Evolutionary conservation across 139 green algal genomes (phyloP).

Genomic region (Asterochloris erici): DNA sequence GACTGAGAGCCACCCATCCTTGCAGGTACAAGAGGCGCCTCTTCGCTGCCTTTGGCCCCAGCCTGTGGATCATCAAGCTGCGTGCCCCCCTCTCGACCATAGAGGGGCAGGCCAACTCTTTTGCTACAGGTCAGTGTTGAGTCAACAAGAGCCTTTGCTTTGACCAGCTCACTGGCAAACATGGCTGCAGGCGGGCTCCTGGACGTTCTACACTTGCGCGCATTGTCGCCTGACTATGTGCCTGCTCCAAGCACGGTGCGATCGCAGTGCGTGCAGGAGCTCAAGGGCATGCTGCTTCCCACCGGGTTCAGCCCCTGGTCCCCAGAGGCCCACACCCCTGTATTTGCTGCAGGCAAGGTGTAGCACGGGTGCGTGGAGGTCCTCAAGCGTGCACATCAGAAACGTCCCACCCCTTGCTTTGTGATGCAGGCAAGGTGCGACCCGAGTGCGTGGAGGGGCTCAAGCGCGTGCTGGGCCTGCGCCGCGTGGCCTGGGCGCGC

Average conservation of each 20-base stretch:
- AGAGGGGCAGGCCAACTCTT: constrained; percentile 44
- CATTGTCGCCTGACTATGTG: no score
- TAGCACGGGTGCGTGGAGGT: constrained; percentile 38
- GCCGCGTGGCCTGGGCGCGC: constrained; percentile 14
- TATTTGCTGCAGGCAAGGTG: constrained; percentile 33
- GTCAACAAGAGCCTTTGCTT: not conserved
- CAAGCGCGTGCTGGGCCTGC: constrained; percentile 14
- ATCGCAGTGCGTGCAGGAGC: no score
- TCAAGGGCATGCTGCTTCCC: no score
- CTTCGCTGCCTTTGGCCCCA: constrained; percentile 43
- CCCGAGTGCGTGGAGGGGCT: constrained; percentile 38
- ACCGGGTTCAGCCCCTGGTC: no score
- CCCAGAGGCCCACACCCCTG: no score
- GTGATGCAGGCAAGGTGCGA: constrained; percentile 33
- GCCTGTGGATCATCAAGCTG: constrained; percentile 64
- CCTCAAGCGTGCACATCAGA: no score
- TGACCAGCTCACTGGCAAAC: no score
- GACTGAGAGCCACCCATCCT: not conserved
- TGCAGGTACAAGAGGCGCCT: constrained; percentile 35
- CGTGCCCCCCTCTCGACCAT: constrained; percentile 32
- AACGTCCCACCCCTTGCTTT: no score
- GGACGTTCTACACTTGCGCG: no score
- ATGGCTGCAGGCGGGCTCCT: no score
- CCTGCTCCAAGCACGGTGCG: no score
- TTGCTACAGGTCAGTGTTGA: constrained; percentile 32